phyloP scores from a whole-genome alignment of 2,329 filamentous ascomycete species.

The Dothideomycetidae sp. region DNA sequence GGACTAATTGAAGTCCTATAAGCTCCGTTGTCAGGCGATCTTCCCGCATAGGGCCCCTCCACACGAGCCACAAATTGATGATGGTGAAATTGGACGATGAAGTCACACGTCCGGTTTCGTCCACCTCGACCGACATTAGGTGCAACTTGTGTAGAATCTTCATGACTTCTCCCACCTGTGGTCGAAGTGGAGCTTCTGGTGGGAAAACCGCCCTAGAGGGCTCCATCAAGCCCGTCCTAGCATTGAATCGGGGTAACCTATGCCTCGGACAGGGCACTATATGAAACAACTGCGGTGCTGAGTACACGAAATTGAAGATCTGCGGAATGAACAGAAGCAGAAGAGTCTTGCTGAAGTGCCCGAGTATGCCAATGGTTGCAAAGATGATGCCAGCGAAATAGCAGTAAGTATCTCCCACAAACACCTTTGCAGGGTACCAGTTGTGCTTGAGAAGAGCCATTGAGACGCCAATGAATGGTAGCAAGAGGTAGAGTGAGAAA shows the following conservation, averaged over 20 bases:
- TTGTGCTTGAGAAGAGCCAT: constrained; percentile 78
- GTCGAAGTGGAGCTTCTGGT: constrained; percentile 49
- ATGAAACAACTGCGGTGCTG: constrained; percentile 77
- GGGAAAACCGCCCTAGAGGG: constrained; percentile 64
- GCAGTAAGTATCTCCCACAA: constrained; percentile 97
- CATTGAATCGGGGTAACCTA: constrained; percentile 77
- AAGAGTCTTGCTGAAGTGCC: constrained; percentile 95
- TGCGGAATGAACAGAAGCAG: constrained; percentile 83
- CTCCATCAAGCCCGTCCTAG: constrained; percentile 69
- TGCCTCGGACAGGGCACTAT: constrained; percentile 86
- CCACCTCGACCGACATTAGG: constrained; percentile 52
- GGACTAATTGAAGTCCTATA: constrained; percentile 57
- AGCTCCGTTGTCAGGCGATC: constrained; percentile 70
- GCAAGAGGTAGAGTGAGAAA: constrained; percentile 85
- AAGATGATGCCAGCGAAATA: constrained; percentile 99
- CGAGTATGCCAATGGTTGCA: constrained; percentile 87
- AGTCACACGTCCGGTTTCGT: constrained; percentile 54
- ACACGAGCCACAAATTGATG: constrained; percentile 90
- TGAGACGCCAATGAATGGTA: constrained; percentile 89
- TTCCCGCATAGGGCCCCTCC: constrained; percentile 83
- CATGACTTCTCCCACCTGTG: constrained; percentile 47
- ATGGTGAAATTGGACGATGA: constrained; percentile 86
- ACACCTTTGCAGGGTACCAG: constrained; percentile 89
- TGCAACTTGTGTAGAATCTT: constrained; percentile 53
- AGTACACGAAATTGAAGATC: constrained; percentile 94